Evolutionary conservation across 345 rosid genomes (phyloP), one percentile per base, ranked within the genome.

Genomic region (Limnanthes douglasii): DNA sequence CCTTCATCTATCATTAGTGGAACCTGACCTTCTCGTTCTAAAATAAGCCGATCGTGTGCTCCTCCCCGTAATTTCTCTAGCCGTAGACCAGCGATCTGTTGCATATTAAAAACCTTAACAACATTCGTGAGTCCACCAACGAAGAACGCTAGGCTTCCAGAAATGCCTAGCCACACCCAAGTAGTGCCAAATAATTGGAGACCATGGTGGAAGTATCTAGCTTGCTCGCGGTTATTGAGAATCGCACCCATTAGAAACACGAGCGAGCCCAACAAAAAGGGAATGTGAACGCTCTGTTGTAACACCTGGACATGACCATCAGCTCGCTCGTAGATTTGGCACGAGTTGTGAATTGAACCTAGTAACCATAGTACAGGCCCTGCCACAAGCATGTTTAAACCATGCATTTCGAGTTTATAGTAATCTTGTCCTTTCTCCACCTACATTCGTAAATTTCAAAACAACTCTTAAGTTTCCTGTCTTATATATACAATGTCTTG

Each of bases 261-360:
- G 42, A 75, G 33, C 37, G 94, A 72, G 10, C 86, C 86, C 7
- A 61, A 51, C 29, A 84, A 47, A 50, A 90, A 80, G 1, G 94
- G 95, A 34, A 77, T 49, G 18, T 72, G 79, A 28, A 80, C 82
- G 43, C 73, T 46, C 23, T 68, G 66, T 38, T 88, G 94, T 60
- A 79, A 39, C 45, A 79, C 66, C 59, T 84, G 94, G 15, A 72
- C 80, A 27, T 76, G 94, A 3, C 73, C 86, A 44, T 80, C 85
- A 1, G 92, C 92, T 58, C 84, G 61, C 63, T 80, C 92, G 18
- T 84, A 90, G 45, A 72, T 69, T 53, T 84, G 95, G 54, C 95
- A 84, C 4, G 81, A 72, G 71, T 84, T 88, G 49, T 66, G 86
- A 48, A 88, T 57, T 4, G 95, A 84, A 3, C 98, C 98, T 9